Evolutionary conservation across 768 basidiomycete species (phyloP).

Genomic region (Tylopilus balloui): DNA sequence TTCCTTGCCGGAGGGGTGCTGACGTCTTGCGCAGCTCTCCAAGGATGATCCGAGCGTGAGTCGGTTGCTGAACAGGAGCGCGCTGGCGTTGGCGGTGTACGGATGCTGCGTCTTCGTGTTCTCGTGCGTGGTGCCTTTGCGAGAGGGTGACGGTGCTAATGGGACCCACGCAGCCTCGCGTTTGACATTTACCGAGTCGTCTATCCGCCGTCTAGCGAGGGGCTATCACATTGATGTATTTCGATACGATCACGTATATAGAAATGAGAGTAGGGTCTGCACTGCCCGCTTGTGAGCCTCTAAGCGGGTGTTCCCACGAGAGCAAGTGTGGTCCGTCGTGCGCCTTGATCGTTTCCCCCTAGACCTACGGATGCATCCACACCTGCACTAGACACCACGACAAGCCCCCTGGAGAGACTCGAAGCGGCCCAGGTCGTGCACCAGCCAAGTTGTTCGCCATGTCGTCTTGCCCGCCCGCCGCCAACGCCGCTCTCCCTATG

Average conservation of each 20-base stretch:
- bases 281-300: constrained; percentile 2
- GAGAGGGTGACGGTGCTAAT: constrained; percentile 1
- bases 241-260: too few species aligned
- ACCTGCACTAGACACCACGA: constrained; percentile 20
- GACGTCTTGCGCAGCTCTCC: constrained; percentile 49
- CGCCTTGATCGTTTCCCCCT: constrained; percentile 23
- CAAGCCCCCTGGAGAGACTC: neutral
- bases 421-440: constrained; percentile 13
- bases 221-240: constrained; percentile 4
- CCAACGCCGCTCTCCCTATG: constrained; percentile 6
- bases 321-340: neutral
- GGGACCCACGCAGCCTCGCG: constrained; percentile 47
- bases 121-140: constrained; percentile 56
- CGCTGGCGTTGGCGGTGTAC: constrained; percentile 67
- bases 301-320: constrained; percentile 23
- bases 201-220: constrained; percentile 24
- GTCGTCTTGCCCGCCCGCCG: constrained; percentile 9
- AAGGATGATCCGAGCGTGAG: constrained; percentile 56
- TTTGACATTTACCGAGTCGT: constrained; percentile 74
- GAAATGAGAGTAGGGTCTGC: neutral
- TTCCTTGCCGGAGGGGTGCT: constrained; percentile 2
- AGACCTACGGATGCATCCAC: constrained; percentile 31
- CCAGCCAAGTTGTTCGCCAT: constrained; percentile 8
- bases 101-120: constrained; percentile 79
- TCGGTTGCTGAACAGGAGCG: constrained; percentile 51